Evolutionary conservation across 2,329 filamentous ascomycete genomes (phyloP).

Genomic region (Fusarium sp.): DNA sequence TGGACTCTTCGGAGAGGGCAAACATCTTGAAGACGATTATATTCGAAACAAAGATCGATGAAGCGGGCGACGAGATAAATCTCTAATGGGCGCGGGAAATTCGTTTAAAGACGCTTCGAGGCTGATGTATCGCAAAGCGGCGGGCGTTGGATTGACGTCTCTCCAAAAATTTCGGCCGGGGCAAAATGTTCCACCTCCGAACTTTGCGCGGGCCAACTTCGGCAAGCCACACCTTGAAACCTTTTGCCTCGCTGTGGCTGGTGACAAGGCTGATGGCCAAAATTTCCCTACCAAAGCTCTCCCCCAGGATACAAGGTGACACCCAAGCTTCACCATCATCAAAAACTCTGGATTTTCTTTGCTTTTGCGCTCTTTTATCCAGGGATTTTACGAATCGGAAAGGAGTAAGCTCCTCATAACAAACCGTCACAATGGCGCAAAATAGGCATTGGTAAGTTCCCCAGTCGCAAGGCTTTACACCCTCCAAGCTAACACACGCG

Average conservation of each 20-base stretch:
- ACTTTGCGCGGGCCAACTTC: conserved; percentile 38
- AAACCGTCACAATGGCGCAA: conserved; percentile 70
- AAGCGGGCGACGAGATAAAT: conserved; percentile 1
- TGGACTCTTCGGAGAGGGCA: conserved; percentile 93
- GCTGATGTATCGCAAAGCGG: conserved; percentile 26
- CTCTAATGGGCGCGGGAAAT: not conserved
- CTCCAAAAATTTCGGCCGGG: conserved; percentile 43
- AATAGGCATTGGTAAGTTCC: conserved; percentile 76
- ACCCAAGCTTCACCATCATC: conserved; percentile 11
- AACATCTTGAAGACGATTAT: conserved; percentile 60
- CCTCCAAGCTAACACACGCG: conserved; percentile 1
- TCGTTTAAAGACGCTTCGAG: conserved; percentile 18
- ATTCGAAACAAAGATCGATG: not conserved
- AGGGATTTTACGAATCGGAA: not conserved
- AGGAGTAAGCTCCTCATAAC: conserved; percentile 11
- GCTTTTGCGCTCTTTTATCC: not conserved
- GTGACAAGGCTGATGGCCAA: conserved; percentile 38
- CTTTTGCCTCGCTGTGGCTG: conserved; percentile 11
- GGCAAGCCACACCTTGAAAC: conserved; percentile 34
- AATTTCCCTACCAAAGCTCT: conserved; percentile 40
- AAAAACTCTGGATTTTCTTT: not conserved
- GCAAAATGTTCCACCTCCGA: conserved; percentile 43
- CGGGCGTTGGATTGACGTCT: conserved; percentile 24
- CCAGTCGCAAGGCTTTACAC: conserved; percentile 2
- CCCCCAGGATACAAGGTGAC: conserved; percentile 12